Evolutionary conservation across 208 protist species (phyloP), one percentile per base, ranked within the genome.

Genomic region (Leishmania mexicana): DNA sequence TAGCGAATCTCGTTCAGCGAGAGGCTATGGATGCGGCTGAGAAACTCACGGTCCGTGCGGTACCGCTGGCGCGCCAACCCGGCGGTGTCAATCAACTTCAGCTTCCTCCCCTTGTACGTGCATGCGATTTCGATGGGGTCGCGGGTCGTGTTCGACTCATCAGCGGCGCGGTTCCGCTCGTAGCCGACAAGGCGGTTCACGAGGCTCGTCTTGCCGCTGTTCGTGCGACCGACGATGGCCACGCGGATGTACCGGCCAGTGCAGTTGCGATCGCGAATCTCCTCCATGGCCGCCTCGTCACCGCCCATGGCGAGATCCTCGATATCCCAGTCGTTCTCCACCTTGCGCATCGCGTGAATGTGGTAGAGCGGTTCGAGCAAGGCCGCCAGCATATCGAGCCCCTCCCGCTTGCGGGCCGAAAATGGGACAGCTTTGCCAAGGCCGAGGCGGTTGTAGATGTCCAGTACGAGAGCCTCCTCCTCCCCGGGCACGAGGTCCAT

Each of bases 141-240:
- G 49, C 97, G 91, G 7, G 97, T 99, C 13, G 97, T 98, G 78
- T 98, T 97, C 28, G 86, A 80, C 74, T 97, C 90, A 57, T 94
- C 89, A 13, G 95, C 91, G 1, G 95, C 92, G 10, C 94, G 92
- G 74, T 90, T 92, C 35, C 96, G 87, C 88, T 98, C 95, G 76
- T 95, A 95, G n/a, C 96, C 96, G 10, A 98, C 89, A 28, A 99
- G 92, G 35, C 96, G 90, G 85, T 99, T 99, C 58, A 99, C 89
- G 8, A 99, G 86, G 57, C 95, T 99, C 35, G 92, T 97, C 80
- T 99, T 99, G 38, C 97, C 97, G 80, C 91, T 94, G 87, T 99
- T 99, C 51, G 95, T 96, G 75, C 96, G 91, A 47, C 97, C 97
- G 8, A 99, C 92, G 42, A 99, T 91, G 0, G 95, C 96, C 45